Evolutionary conservation across 2,329 filamentous ascomycete species (phyloP).

Genomic region (Exophiala sp.): DNA sequence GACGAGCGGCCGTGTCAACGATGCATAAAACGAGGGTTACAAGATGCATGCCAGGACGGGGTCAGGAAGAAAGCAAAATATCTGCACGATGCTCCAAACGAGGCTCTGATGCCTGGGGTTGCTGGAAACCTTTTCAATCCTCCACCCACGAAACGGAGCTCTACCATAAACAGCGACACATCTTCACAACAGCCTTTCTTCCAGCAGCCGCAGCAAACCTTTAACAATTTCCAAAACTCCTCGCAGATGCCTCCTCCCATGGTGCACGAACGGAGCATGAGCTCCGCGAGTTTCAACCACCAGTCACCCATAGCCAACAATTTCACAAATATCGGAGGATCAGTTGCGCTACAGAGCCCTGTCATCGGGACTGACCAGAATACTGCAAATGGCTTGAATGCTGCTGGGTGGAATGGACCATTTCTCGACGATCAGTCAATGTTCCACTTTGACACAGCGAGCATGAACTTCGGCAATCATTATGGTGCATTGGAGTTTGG

Average conservation of each 20-base stretch:
- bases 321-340: constrained; percentile 54
- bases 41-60: constrained; percentile 89
- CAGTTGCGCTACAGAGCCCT: constrained; percentile 36
- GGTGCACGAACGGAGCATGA: constrained; percentile 44
- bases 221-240: constrained; percentile 41
- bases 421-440: constrained; percentile 87
- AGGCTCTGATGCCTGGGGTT: constrained; percentile 82
- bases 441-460: constrained; percentile 94
- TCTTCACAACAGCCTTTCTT: constrained; percentile 42
- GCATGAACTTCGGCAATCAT: constrained; percentile 91
- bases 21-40: constrained; percentile 89
- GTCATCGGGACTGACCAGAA: constrained; percentile 39
- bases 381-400: constrained; percentile 31
- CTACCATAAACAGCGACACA: constrained; percentile 31
- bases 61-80: constrained; percentile 99
- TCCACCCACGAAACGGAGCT: constrained; percentile 39
- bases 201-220: constrained; percentile 25
- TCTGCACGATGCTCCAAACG: constrained; percentile 88
- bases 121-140: constrained; percentile 60
- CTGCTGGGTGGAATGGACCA: constrained; percentile 45
- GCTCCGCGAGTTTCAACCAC: constrained; percentile 57
- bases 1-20: constrained; percentile 92
- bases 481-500: constrained; percentile 95
- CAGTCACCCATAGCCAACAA: constrained; percentile 72
- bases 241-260: constrained; percentile 42